Percentiles rank a stretch among this genome's conserved stretches.
Conservation (phyloP, 108 stramenopile species). For the Cyclotella atomus region DNA sequence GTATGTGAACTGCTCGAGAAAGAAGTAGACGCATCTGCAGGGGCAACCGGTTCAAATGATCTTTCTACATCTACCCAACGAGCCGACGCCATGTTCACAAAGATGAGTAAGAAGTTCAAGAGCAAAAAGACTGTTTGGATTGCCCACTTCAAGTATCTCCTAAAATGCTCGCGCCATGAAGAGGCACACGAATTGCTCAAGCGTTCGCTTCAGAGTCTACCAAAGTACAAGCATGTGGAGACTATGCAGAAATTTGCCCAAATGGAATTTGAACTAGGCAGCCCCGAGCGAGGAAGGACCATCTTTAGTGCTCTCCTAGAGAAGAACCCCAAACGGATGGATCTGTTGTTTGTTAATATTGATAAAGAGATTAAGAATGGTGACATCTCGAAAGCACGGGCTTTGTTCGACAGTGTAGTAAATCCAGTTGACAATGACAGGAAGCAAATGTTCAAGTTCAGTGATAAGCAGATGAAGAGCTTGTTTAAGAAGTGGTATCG, state of each 20-base stretch:
- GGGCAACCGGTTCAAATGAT: conserved; percentile 40
- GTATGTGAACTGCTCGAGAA: conserved; percentile 88
- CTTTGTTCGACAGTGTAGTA: conserved; percentile 74
- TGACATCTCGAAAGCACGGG: conserved; percentile 75
- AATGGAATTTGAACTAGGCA: conserved; percentile 89
- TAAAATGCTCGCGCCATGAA: conserved; percentile 74
- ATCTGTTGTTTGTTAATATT: conserved; percentile 91
- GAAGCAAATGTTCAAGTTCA: conserved; percentile 70
- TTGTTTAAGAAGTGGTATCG: conserved; percentile 96
- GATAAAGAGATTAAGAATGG: conserved; percentile 96
- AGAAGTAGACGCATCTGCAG: conserved; percentile 54
- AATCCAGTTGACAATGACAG: conserved; percentile 43
- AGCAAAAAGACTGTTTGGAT: conserved; percentile 94
- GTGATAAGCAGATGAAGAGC: conserved; percentile 95
- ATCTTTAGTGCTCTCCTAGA: conserved; percentile 89
- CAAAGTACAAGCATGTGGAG: conserved; percentile 91
- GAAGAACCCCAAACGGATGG: conserved; percentile 91
- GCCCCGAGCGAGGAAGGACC: conserved; percentile 88
- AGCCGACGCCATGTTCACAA: conserved; percentile 76
- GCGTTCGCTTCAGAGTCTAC: conserved; percentile 83
- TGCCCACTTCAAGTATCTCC: conserved; percentile 77
- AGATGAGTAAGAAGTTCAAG: conserved; percentile 90
- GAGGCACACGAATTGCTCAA: conserved; percentile 87
- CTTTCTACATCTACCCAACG: conserved; percentile 32
- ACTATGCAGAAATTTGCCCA: conserved; percentile 91